Conservation (phyloP, 805 yeast species). For the Metschnikowia continentalis region DNA sequence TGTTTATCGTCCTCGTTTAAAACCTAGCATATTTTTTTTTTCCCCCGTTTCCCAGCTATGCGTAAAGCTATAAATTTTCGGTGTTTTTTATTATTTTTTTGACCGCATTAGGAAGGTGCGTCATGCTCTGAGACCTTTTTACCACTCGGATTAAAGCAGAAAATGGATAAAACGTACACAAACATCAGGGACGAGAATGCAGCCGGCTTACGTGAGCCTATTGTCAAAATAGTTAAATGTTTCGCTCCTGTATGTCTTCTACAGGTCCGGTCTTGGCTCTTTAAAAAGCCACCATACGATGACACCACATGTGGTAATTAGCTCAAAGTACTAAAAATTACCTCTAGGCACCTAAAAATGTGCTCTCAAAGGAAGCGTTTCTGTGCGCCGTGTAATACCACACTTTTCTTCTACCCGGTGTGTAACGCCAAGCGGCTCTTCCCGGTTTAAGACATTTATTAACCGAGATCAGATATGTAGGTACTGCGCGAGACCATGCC, state of each 20-base stretch:
- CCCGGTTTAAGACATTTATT: background rate
- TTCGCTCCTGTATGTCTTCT: background rate
- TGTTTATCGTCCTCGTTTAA: constrained; percentile 3
- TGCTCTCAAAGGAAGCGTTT: background rate
- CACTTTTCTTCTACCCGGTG: background rate
- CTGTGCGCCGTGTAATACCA: background rate
- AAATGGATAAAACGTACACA: constrained; percentile 12
- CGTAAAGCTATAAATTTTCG: constrained; percentile 1
- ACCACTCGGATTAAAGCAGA: background rate
- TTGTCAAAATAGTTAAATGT: background rate
- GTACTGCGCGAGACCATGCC: background rate
- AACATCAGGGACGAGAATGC: constrained; percentile 3
- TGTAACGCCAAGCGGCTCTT: background rate
- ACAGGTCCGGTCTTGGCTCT: background rate
- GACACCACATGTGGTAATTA: background rate
- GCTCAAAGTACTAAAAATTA: background rate
- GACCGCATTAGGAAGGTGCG: constrained; percentile 6
- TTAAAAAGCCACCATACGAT: background rate
- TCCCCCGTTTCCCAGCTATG: background rate
- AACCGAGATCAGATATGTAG: background rate
- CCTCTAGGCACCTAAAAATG: background rate
- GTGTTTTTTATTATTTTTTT: constrained; percentile 3
- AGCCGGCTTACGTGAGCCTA: background rate
- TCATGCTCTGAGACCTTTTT: constrained; percentile 1
- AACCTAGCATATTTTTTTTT: background rate